Evolutionary conservation across 73 alveolate genomes (phyloP).

Genomic region (Effrenium voratum): DNA sequence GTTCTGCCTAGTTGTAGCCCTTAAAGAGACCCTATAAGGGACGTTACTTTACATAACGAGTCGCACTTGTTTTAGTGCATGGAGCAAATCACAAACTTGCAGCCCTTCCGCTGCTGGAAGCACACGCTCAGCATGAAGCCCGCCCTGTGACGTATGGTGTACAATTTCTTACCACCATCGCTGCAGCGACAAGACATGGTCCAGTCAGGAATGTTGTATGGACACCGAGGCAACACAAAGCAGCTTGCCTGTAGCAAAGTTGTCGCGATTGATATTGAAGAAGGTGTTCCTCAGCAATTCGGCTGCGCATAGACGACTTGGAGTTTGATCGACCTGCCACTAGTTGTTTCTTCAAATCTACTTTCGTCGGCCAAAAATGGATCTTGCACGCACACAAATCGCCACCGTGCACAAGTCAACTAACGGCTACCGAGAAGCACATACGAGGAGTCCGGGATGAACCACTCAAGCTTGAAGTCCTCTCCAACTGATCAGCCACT

Average conservation of each 20-base stretch:
- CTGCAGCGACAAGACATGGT: background rate
- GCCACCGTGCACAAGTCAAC: background rate
- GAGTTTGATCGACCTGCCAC: background rate
- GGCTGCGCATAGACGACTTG: background rate
- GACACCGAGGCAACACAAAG: background rate
- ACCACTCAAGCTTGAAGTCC: conserved; percentile 94
- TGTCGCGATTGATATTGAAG: conserved; percentile 58
- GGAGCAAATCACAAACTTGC: no score
- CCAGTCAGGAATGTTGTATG: background rate
- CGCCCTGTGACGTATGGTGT: no score
- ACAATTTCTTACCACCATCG: no score
- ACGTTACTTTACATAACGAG: no score
- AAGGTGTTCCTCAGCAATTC: conserved; percentile 41
- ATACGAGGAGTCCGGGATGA: conserved; percentile 85
- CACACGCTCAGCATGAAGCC: no score
- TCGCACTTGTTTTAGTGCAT: no score
- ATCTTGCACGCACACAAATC: background rate
- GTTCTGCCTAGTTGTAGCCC: no score
- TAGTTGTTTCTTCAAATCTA: no score
- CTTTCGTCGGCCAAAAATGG: background rate
- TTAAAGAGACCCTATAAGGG: no score
- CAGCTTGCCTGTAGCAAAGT: conserved; percentile 65
- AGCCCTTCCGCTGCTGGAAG: no score
- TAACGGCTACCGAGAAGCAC: conserved; percentile 10
- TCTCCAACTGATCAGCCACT: no score